Conservation (phyloP, 2,329 filamentous ascomycete species). For the Fusarium hainanense region DNA sequence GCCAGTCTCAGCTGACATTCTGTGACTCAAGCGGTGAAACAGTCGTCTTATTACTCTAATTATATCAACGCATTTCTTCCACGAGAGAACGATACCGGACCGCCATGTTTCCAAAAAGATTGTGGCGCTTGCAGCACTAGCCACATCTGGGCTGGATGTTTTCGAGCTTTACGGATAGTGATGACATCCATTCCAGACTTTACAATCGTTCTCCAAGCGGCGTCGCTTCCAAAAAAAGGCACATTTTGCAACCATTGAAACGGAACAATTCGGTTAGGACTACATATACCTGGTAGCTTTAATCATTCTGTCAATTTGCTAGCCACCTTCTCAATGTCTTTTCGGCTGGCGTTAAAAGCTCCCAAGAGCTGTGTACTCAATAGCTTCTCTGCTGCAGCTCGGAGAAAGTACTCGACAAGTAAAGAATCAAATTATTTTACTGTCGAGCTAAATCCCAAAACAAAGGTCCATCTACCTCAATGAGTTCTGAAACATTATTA, state of each 20-base stretch:
- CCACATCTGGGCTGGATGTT: neutral
- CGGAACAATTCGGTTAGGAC: neutral
- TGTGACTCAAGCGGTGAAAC: neutral
- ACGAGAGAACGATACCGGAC: constrained; percentile 12
- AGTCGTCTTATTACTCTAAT: neutral
- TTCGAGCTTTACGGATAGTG: neutral
- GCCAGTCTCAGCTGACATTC: neutral
- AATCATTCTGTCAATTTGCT: neutral
- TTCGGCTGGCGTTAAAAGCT: constrained; percentile 32
- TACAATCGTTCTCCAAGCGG: neutral
- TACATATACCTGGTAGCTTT: neutral
- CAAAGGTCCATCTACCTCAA: constrained; percentile 18
- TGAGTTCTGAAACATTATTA: neutral
- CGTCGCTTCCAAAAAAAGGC: neutral
- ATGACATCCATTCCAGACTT: constrained; percentile 28
- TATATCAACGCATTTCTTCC: neutral
- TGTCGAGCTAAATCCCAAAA: constrained; percentile 29
- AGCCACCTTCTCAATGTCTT: constrained; percentile 37
- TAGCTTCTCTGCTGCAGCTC: constrained; percentile 22
- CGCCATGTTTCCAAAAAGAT: neutral
- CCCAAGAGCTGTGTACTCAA: constrained; percentile 36
- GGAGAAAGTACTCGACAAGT: constrained; percentile 38
- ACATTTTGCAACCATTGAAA: neutral
- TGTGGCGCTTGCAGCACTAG: constrained; percentile 1
- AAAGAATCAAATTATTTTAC: constrained; percentile 35